Conservation (phyloP, 768 basidiomycete species). For the Mycena capillaripes region DNA sequence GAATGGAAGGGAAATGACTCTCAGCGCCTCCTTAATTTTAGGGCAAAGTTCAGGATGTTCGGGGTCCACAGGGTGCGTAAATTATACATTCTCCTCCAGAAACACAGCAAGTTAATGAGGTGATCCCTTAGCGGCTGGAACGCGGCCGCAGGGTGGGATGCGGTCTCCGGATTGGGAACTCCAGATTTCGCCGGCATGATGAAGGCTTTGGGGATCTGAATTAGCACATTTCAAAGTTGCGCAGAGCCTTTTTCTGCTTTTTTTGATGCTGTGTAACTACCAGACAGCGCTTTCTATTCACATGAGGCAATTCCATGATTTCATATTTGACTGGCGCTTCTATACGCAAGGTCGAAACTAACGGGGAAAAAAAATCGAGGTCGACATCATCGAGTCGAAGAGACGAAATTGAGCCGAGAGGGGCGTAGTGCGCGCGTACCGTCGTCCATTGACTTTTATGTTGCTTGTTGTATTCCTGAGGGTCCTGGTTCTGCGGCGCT, state of each 20-base stretch:
- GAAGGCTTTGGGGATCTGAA: constrained; percentile 20
- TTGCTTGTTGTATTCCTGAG: too few species aligned
- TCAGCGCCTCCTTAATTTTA: constrained; percentile 15
- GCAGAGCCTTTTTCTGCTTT: not conserved
- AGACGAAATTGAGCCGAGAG: too few species aligned
- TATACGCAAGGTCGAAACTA: too few species aligned
- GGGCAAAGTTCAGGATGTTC: constrained; percentile 26
- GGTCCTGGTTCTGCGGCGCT: too few species aligned
- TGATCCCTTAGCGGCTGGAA: constrained; percentile 10
- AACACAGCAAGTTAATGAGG: constrained; percentile 2
- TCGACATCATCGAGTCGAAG: too few species aligned
- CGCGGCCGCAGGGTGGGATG: constrained; percentile 14
- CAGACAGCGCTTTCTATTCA: not conserved
- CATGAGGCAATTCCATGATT: constrained; percentile 5
- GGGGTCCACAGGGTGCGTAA: constrained; percentile 9
- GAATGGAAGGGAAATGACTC: constrained; percentile 1
- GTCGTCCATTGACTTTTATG: too few species aligned
- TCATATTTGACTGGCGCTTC: not conserved
- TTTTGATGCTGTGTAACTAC: constrained; percentile 11
- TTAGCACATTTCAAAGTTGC: constrained; percentile 16
- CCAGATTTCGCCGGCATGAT: constrained; percentile 23
- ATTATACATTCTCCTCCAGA: not conserved
- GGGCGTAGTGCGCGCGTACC: too few species aligned
- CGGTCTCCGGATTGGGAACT: constrained; percentile 22
- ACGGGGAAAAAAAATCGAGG: too few species aligned